Conservation (phyloP, 1,284 basidiomycete species). For the Ceratobasidium sp. region DNA sequence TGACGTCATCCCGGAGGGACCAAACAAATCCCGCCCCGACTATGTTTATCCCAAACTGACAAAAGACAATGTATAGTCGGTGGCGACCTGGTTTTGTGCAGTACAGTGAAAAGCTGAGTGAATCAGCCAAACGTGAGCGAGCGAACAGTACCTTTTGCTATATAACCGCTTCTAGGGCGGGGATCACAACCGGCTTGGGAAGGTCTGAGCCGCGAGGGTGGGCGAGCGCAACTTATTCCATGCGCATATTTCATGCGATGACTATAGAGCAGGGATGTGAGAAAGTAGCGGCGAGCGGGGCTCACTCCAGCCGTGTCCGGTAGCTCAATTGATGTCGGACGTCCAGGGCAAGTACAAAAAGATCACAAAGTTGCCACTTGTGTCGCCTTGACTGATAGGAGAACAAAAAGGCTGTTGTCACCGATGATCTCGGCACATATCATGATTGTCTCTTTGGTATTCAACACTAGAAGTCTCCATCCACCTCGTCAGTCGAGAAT, state of each 20-base stretch:
- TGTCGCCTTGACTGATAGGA: not conserved
- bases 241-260: not conserved
- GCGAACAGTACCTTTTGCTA: not conserved
- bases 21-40: conserved; percentile 26
- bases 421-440: not conserved
- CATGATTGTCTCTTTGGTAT: conserved; percentile 22
- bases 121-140: not conserved
- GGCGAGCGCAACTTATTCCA: conserved; percentile 2
- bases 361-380: not conserved
- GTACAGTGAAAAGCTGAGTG: not conserved
- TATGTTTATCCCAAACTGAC: too few species aligned
- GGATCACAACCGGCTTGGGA: not conserved
- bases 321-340: conserved; percentile 17
- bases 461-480: conserved; percentile 10
- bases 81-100: too few species aligned
- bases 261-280: conserved; percentile 27
- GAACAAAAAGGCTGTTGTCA: not conserved
- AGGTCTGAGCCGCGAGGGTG: conserved; percentile 3
- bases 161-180: not conserved
- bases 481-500: conserved; percentile 8
- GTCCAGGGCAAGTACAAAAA: not conserved
- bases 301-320: conserved; percentile 19
- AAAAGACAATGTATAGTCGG: too few species aligned
- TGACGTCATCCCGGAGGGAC: not conserved
- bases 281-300: conserved; percentile 4